A percentile compares a stretch with the other conserved stretches of the same genome.
These are phyloP conservation scores for Colletotrichum simmondsii DNA, from an alignment of 2,329 filamentous ascomycete genomes.

Conservation along the genomic window DNA sequence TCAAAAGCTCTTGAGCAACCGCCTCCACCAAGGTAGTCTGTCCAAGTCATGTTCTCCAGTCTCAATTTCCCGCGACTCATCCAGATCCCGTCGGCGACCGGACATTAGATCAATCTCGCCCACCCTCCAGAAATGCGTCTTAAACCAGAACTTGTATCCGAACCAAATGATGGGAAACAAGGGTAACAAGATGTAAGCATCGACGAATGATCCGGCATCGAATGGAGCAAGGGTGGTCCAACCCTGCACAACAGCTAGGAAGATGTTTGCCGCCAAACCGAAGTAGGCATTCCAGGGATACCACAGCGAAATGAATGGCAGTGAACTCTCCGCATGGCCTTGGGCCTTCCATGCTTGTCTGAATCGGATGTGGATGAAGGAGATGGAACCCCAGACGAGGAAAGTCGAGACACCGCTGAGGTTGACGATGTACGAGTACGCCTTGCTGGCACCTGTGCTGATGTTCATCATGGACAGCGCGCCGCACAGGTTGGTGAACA, in stretches of 20 bases:
- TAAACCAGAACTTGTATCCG: slow-evolving; percentile 64
- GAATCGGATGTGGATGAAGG: slow-evolving; percentile 78
- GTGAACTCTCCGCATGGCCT: slow-evolving; percentile 62
- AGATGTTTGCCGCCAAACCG: slow-evolving; percentile 66
- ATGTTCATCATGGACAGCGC: slow-evolving; percentile 81
- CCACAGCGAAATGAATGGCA: slow-evolving; percentile 65
- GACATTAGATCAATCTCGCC: slow-evolving; percentile 67
- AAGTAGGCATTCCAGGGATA: slow-evolving; percentile 71
- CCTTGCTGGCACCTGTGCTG: slow-evolving; percentile 71
- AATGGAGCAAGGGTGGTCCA: slow-evolving; percentile 71
- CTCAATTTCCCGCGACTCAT: slow-evolving; percentile 52
- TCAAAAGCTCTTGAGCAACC: slow-evolving; percentile 54
- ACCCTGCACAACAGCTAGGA: slow-evolving; percentile 70
- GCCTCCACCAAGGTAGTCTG: slow-evolving; percentile 54
- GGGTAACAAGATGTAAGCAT: slow-evolving; percentile 71
- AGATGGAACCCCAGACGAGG: slow-evolving; percentile 77
- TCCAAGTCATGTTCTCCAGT: slow-evolving; percentile 38
- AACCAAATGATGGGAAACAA: slow-evolving; percentile 69
- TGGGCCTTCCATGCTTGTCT: slow-evolving; percentile 71
- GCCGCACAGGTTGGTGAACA: slow-evolving; percentile 78
- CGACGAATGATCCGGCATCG: slow-evolving; percentile 67
- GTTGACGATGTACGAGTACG: slow-evolving; percentile 78
- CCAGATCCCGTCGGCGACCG: slow-evolving; percentile 65
- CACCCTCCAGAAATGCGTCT: slow-evolving; percentile 60
- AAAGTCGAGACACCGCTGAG: slow-evolving; percentile 77